phyloP scores from a whole-genome alignment of 371 early-diverging fungal genomes.

The Mucor mucedo region DNA sequence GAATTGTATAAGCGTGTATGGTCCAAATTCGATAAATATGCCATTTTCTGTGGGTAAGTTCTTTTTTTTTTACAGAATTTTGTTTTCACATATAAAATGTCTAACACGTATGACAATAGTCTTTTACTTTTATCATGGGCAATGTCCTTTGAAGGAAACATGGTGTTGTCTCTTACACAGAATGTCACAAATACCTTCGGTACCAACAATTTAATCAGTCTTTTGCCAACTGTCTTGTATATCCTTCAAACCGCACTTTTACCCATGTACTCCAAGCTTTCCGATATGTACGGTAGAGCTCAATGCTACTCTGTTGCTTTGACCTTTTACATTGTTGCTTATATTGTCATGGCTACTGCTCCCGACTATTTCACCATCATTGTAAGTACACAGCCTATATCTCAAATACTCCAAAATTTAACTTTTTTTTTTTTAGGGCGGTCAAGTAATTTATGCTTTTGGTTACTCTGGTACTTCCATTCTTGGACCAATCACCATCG shows the following conservation, averaged over 20 bases:
- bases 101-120: conserved; percentile 12
- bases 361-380: conserved; percentile 22
- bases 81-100: background rate
- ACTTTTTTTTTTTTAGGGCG: conserved; percentile 18
- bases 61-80: background rate
- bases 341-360: conserved; percentile 30
- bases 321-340: conserved; percentile 25
- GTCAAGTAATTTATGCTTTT: conserved; percentile 40
- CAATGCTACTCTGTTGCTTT: conserved; percentile 27
- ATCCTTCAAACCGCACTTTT: conserved; percentile 35
- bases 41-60: conserved; percentile 31
- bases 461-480: conserved; percentile 40
- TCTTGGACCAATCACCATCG: conserved; percentile 41
- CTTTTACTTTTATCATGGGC: conserved; percentile 33
- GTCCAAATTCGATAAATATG: conserved; percentile 25
- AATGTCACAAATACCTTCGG: conserved; percentile 26
- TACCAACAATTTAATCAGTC: conserved; percentile 31
- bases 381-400: conserved; percentile 15
- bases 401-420: background rate
- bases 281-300: conserved; percentile 36
- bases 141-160: conserved; percentile 27
- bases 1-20: conserved; percentile 38
- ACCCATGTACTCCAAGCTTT: conserved; percentile 38
- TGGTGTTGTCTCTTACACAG: conserved; percentile 19
- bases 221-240: conserved; percentile 29